Evolutionary conservation across 768 basidiomycete species (phyloP).

Genomic region (Mycena rebaudengoi): DNA sequence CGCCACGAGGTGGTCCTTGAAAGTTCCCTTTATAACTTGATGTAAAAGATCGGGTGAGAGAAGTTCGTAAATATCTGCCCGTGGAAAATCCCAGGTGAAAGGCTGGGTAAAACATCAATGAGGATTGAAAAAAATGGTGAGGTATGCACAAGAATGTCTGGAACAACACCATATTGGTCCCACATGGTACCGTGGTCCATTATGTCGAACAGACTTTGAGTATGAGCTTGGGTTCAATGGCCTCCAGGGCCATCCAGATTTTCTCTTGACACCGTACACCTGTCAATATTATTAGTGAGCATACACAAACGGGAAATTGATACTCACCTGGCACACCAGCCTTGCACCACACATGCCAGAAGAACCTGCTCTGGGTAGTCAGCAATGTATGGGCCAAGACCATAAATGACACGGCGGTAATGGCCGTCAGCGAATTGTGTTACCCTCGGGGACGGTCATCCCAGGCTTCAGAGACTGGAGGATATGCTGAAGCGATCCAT

Average conservation of each 20-base stretch:
- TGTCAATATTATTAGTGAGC: background rate
- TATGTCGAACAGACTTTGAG: background rate
- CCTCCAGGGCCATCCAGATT: slow-evolving; percentile 25
- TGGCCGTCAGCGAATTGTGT: slow-evolving; percentile 37
- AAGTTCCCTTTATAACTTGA: slow-evolving; percentile 51
- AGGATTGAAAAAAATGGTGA: background rate
- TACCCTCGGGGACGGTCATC: slow-evolving; percentile 36
- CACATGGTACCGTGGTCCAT: slow-evolving; percentile 35
- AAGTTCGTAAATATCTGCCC: slow-evolving; percentile 45
- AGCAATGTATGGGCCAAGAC: slow-evolving; percentile 39
- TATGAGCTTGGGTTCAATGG: slow-evolving; percentile 14
- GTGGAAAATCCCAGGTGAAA: background rate
- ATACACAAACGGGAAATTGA: no score
- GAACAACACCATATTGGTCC: slow-evolving; percentile 43
- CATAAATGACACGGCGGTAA: slow-evolving; percentile 31
- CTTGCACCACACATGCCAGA: slow-evolving; percentile 33
- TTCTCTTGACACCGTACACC: slow-evolving; percentile 10
- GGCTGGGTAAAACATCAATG: background rate
- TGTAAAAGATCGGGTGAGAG: slow-evolving; percentile 46
- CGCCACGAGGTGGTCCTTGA: slow-evolving; percentile 50
- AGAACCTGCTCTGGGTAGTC: slow-evolving; percentile 38
- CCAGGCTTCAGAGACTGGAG: slow-evolving; percentile 26
- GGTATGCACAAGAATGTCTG: slow-evolving; percentile 40
- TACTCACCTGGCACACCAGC: slow-evolving; percentile 39
- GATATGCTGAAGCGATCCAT: slow-evolving; percentile 28